phyloP scores from a whole-genome alignment of 2,329 filamentous ascomycete genomes.

The Chaetothyriales sp. region DNA sequence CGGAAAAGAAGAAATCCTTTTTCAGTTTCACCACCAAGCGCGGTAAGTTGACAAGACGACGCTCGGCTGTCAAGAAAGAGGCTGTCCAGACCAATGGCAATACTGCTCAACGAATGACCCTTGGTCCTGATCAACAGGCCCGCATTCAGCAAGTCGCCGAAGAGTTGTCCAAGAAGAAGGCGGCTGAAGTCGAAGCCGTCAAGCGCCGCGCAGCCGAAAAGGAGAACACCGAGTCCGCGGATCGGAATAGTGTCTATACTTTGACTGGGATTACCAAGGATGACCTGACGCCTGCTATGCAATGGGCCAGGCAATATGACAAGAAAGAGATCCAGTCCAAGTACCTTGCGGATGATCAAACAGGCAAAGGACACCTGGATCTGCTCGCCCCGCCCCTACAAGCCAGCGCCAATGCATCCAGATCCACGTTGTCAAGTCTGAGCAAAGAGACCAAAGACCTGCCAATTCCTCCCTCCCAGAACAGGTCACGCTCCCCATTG shows the following conservation, averaged over 20 bases:
- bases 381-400: constrained; percentile 25
- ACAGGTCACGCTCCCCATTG: constrained; percentile 1
- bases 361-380: constrained; percentile 50
- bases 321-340: constrained; percentile 70
- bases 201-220: constrained; percentile 41
- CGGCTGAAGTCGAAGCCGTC: constrained; percentile 40
- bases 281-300: constrained; percentile 85
- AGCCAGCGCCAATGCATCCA: constrained; percentile 21
- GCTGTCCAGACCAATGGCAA: constrained; percentile 36
- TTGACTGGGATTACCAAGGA: constrained; percentile 70
- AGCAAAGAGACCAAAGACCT: constrained; percentile 14
- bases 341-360: constrained; percentile 62
- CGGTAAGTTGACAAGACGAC: constrained; percentile 52
- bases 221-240: constrained; percentile 36
- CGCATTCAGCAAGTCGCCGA: constrained; percentile 84
- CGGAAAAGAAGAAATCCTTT: constrained; percentile 91
- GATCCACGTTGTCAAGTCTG: constrained; percentile 14
- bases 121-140: constrained; percentile 81
- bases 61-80: constrained; percentile 50
- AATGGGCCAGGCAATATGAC: constrained; percentile 93
- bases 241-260: constrained; percentile 82
- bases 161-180: constrained; percentile 58
- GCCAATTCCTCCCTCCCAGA: constrained; percentile 8
- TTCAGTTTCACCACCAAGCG: constrained; percentile 68
- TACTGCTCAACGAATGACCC: constrained; percentile 60